A percentile compares a stretch with the other conserved stretches of the same genome.
Evolutionary conservation across 805 yeast species (phyloP).

Genomic region (Kockiozyma suomiensis): DNA sequence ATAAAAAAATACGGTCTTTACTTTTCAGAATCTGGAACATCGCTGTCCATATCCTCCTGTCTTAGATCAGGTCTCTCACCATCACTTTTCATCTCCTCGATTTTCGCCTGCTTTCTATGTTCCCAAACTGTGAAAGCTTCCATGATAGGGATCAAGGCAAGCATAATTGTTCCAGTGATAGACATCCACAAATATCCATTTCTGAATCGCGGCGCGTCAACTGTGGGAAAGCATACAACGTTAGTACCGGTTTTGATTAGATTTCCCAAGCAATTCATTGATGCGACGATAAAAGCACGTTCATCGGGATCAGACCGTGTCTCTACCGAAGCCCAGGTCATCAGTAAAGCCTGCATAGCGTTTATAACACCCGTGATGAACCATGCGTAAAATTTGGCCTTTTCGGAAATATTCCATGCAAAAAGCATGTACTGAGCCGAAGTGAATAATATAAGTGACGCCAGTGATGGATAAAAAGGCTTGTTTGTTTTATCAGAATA

Average conservation of each 20-base stretch:
- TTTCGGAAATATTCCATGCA: constrained; percentile 57
- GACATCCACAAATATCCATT: constrained; percentile 43
- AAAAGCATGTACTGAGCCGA: constrained; percentile 51
- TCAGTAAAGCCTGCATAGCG: constrained; percentile 19
- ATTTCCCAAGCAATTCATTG: constrained; percentile 46
- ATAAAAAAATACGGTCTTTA: too few species aligned
- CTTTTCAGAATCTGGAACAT: not conserved
- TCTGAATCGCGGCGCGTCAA: constrained; percentile 47
- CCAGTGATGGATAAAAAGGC: constrained; percentile 46
- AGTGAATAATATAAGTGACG: constrained; percentile 38
- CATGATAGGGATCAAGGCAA: constrained; percentile 9
- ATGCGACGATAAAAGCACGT: constrained; percentile 43
- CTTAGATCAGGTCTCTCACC: not conserved
- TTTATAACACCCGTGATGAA: constrained; percentile 19
- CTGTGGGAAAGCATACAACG: constrained; percentile 49
- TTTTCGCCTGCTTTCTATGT: not conserved
- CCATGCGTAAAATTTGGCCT: constrained; percentile 64
- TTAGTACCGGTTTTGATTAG: constrained; percentile 53
- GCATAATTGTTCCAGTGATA: constrained; percentile 19
- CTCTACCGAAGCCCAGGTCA: constrained; percentile 26
- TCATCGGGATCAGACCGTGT: constrained; percentile 36
- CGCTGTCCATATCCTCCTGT: not conserved
- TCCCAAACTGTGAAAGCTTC: constrained; percentile 18
- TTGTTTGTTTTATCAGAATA: constrained; percentile 17
- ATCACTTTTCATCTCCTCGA: not conserved